Evolutionary conservation across 2,329 filamentous ascomycete genomes (phyloP), one percentile per base, ranked within the genome.

Genomic region (Sporothrix sp.): DNA sequence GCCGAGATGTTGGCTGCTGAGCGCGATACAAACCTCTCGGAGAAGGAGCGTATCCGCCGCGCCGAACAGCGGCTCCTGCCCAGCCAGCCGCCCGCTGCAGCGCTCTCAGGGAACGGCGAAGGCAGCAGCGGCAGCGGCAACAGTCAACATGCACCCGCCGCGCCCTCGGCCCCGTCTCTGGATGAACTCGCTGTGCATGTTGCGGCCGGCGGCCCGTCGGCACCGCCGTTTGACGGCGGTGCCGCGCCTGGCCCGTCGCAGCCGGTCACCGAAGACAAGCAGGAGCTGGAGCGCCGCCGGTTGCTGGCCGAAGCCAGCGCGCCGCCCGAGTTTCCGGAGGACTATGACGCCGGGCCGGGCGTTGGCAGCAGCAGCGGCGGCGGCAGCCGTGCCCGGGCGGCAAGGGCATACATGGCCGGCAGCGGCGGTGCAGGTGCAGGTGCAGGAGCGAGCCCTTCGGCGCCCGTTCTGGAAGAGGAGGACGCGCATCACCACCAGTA

Each of bases 51-150:
- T 44, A 68, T 93, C 52, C 79, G 83, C 42, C 79, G 79, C 52
- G 88, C 87, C 36, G 90, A 96, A 67, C 78, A 84, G 57, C 78
- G 82, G 42, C 69, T 96, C 5, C 67, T 96, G 20, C 91, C 91
- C 2, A 95, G 89, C 61, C 82, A 82, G 59, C 90, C 87, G 13
- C 77, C 16, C 13, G 21, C 25, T 90, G 91, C 2, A 95, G 89
- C 60, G 81, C 82, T 28, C 59, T 89, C 86, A 16, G 71, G 52
- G 25, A 27, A 69, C 66, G 9, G 64, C 64, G 0, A 21, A 2
- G 10, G 68, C 72, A 9, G 77, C 76, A 7, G 66, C 67, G 6
- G 57, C 58, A 6, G 51, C 51, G 8, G 67, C n/a, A n/a, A n/a
- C n/a, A n/a, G n/a, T n/a, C n/a, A n/a, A n/a, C n/a, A 60, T 52